Base-by-base conservation (phyloP, 2,329 filamentous ascomycete species). In the Cryphonectria radicalis region DNA sequence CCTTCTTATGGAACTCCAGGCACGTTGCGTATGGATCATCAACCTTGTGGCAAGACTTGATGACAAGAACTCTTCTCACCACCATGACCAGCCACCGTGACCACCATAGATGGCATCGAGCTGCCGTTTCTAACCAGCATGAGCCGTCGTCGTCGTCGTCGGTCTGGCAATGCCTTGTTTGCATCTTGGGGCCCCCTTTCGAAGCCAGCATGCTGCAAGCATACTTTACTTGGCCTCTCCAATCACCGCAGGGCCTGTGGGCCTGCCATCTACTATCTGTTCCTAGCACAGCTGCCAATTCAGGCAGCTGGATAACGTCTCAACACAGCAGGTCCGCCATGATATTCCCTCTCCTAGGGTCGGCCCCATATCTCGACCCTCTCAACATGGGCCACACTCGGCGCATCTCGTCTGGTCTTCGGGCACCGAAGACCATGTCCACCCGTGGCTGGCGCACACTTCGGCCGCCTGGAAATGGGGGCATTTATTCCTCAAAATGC, bases 361-460 rank as follows among this genome's bases (percentile, higher is more conserved):
- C 19, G n/a, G 62, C 50, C 63, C 46, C 67, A 57, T 42, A 42
- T 64, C 59, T 46, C n/a, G 25, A 65, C 43, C 62, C 60, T 59
- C 60, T 35, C 14, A 42, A 60, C 5, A 32, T 60, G 55, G 55
- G 14, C 59, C 19, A 53, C 57, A 22, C n/a, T 57, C 62, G 57
- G 62, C 62, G 50, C 62, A 37, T 50, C 50, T 42, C 13, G 25
- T 42, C 8, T 37, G 35, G 50, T 25, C 55, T 66, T 70, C 68
- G 68, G 68, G 22, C 40, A 66, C 68, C 68, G 68, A 70, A 70
- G 37, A 28, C 57, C 25, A 60, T 60, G 19, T 32, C 25, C 57
- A 25, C 50, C 40, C 37, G 6, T 19, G 37, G 40, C 57, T 19
- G 22, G 35, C 25, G 43, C 22, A 50, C 43, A 37, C 43, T 53